Evolutionary conservation across 2,329 filamentous ascomycete genomes (phyloP), one percentile per base, ranked within the genome.

Genomic region (Whalleya microplaca): DNA sequence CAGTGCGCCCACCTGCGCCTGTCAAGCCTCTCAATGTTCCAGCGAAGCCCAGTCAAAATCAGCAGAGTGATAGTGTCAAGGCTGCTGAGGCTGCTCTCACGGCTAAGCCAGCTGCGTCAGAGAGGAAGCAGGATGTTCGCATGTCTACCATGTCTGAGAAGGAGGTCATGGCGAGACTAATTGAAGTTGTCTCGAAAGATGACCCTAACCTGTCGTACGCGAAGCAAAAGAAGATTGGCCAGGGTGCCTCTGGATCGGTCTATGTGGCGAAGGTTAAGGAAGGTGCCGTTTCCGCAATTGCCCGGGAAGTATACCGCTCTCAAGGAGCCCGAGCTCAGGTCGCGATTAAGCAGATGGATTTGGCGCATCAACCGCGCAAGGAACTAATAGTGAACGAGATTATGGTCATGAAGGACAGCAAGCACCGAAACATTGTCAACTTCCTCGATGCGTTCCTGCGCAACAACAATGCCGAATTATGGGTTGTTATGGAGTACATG

Each of bases 401-500:
- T 71, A 96, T 99, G 79, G 95, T 99, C 58, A 99, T 99, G 95
- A 97, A 98, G 79, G 95, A 99, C 78, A 96, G 92, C 80, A 91
- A 93, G 72, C 95, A 99, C 75, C 88, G 90, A 59, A 99, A 99
- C 76, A 99, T 99, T 79, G 95, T 99, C 76, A 99, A 99, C 77
- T 99, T 96, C 78, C 80, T 99, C 32, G 95, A 99, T 67, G 93
- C 94, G 2, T 99, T 98, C 81, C 78, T 99, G 71, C 91, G 95
- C 69, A 96, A 97, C 74, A 94, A 95, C 74, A 92, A 91, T 69
- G 85, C 90, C 52, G 95, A 99, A 74, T 84, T 99, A n/a, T 99
- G 95, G 95, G 92, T 99, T 10, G 94, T 99, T 50, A 96, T 99
- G 95, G 95, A 99, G 78, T 99, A 93, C 70, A 99, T 99, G 95